Evolutionary conservation across 1,284 basidiomycete genomes (phyloP).

Genomic region (Lentinus polychrous): DNA sequence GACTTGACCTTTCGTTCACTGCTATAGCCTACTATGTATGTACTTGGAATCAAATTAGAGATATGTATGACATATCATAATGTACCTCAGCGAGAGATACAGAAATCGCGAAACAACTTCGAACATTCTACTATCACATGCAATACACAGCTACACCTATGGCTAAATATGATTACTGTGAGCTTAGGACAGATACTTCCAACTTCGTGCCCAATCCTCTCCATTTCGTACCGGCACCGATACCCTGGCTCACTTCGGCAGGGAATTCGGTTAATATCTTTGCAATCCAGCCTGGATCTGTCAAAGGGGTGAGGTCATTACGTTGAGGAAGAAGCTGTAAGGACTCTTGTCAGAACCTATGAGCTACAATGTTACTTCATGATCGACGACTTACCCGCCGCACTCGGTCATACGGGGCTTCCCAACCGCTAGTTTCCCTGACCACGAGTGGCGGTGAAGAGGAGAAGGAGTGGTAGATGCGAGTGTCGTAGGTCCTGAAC

Average conservation of each 20-base stretch:
- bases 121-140: too few species aligned
- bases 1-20: too few species aligned
- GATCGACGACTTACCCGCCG: conserved; percentile 52
- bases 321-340: conserved; percentile 68
- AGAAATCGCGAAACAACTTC: too few species aligned
- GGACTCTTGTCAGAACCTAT: not conserved
- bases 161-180: too few species aligned
- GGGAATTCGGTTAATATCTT: conserved; percentile 67
- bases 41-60: too few species aligned
- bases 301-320: conserved; percentile 85
- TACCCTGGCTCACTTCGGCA: conserved; percentile 46
- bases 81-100: too few species aligned
- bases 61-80: too few species aligned
- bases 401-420: conserved; percentile 81
- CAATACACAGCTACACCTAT: too few species aligned
- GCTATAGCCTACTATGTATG: too few species aligned
- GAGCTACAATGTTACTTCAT: not conserved
- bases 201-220: conserved; percentile 56
- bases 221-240: conserved; percentile 71
- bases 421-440: conserved; percentile 83
- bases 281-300: conserved; percentile 84
- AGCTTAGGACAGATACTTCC: conserved; percentile 29
- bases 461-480: conserved; percentile 82
- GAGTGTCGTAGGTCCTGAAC: conserved; percentile 87
- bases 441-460: conserved; percentile 59